A percentile compares a stretch with the other conserved stretches of the same genome.
phyloP scores from a whole-genome alignment of 257 asterid genomes.

The Solanum pennellii region DNA sequence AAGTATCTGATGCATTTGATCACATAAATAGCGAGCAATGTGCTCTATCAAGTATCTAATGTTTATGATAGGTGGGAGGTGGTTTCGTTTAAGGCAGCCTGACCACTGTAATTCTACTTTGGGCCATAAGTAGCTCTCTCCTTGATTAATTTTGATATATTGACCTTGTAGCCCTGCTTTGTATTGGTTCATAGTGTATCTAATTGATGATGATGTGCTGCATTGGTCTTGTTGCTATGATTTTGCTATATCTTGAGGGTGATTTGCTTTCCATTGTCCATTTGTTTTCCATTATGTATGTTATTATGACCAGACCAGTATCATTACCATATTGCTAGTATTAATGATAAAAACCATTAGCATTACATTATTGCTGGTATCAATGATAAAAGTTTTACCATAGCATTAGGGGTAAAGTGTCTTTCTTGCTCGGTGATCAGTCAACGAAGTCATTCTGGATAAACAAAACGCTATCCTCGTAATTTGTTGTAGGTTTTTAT shows the following conservation, averaged over 20 bases:
- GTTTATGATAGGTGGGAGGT: neutral
- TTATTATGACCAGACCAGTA: neutral
- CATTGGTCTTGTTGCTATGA: neutral
- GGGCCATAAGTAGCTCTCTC: neutral
- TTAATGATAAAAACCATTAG: neutral
- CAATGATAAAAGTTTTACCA: neutral
- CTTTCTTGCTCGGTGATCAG: no score
- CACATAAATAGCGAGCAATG: neutral
- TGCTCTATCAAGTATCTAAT: neutral
- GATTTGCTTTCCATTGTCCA: neutral
- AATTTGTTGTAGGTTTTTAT: neutral
- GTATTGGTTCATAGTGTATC: neutral
- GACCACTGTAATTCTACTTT: neutral
- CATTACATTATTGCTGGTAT: no score
- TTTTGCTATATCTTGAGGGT: neutral
- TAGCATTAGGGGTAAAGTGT: neutral
- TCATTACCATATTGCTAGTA: neutral
- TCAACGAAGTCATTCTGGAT: neutral
- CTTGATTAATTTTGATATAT: neutral
- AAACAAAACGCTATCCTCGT: neutral
- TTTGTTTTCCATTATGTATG: neutral
- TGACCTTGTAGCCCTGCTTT: neutral
- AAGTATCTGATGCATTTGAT: neutral
- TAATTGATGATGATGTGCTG: neutral
- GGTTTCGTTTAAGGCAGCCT: neutral